These are phyloP conservation scores for Phytophthora quininea DNA, from an alignment of 352 stramenopile genomes.

Conservation along the genomic window DNA sequence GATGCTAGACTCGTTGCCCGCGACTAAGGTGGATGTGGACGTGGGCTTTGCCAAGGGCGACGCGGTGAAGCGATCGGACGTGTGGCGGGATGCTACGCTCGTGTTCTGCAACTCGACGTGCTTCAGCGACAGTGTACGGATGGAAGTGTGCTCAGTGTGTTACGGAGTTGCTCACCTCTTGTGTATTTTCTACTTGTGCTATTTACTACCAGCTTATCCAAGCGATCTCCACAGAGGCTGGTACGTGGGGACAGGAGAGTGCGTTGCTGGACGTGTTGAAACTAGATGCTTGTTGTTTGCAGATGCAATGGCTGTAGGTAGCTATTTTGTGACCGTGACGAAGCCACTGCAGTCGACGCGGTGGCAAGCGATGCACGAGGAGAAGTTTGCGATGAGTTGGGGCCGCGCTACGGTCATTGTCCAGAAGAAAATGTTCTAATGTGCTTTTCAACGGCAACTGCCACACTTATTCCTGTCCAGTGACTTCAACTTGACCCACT, in stretches of 20 bases:
- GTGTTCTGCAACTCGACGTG: conserved; percentile 77
- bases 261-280: background rate
- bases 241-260: conserved; percentile 8
- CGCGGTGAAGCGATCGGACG: conserved; percentile 42
- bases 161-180: background rate
- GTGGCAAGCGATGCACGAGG: conserved; percentile 67
- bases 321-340: conserved; percentile 67
- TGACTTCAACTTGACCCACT: background rate
- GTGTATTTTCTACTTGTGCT: background rate
- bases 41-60: conserved; percentile 62
- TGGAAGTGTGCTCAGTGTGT: background rate
- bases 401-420: conserved; percentile 63
- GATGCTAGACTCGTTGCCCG: conserved; percentile 56
- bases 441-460: background rate
- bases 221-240: conserved; percentile 41
- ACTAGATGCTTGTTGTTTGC: conserved; percentile 4
- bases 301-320: conserved; percentile 54
- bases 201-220: conserved; percentile 29
- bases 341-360: conserved; percentile 60
- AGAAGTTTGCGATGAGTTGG: conserved; percentile 75
- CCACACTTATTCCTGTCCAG: background rate
- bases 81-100: conserved; percentile 64
- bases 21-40: conserved; percentile 57
- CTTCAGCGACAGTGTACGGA: conserved; percentile 68
- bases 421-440: conserved; percentile 65